Evolutionary conservation across 139 green algal genomes (phyloP).

Genomic region (Coccomyxa sp.): DNA sequence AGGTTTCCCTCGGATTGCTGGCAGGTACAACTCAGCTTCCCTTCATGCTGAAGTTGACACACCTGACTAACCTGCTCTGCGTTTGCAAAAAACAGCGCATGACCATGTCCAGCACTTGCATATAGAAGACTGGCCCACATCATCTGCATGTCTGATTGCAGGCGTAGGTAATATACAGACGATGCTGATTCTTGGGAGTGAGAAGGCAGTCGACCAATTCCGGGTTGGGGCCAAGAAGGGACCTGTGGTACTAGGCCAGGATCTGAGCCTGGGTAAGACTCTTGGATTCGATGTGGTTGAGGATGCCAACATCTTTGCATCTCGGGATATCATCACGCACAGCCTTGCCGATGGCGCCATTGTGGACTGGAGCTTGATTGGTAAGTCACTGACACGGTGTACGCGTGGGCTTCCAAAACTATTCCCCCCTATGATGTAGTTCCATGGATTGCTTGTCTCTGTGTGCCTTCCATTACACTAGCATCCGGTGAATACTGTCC

Average conservation of each 20-base stretch:
- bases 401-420: neutral
- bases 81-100: neutral
- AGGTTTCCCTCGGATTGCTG: neutral
- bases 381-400: too few relatives aligned
- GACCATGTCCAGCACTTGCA: neutral
- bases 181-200: neutral
- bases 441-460: too few relatives aligned
- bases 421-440: too few relatives aligned
- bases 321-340: neutral
- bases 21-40: neutral
- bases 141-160: neutral
- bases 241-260: neutral
- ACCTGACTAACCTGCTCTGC: neutral
- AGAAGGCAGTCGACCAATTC: neutral
- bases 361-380: conserved; percentile 3
- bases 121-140: neutral
- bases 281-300: neutral
- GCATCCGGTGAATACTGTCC: too few relatives aligned
- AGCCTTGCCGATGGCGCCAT: neutral
- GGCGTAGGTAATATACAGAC: neutral
- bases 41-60: too few relatives aligned
- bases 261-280: neutral
- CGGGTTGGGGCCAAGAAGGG: neutral
- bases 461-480: too few relatives aligned
- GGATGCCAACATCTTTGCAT: neutral